Evolutionary conservation across 1,284 basidiomycete genomes (phyloP).

Genomic region (Tilletia horrida): DNA sequence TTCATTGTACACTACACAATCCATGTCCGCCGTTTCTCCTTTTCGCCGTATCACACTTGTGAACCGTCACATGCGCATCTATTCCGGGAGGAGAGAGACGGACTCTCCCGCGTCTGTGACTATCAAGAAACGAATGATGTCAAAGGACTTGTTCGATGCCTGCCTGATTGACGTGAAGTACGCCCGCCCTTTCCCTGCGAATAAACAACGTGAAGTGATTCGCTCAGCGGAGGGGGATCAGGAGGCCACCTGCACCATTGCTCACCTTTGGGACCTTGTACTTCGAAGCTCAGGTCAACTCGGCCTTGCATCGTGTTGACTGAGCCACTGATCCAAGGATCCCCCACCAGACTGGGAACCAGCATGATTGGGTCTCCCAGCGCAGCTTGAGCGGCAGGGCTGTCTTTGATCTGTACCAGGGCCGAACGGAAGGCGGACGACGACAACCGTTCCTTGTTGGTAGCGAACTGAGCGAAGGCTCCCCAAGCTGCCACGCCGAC

Average conservation of each 20-base stretch:
- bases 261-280: slow-evolving; percentile 28
- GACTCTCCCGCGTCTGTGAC: slow-evolving; percentile 30
- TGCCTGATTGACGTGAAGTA: slow-evolving; percentile 45
- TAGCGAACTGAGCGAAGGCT: slow-evolving; percentile 36
- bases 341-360: slow-evolving; percentile 23
- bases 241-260: not conserved
- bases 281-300: slow-evolving; percentile 40
- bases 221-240: not conserved
- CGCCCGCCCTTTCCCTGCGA: slow-evolving; percentile 28
- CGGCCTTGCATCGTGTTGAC: slow-evolving; percentile 47
- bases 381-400: slow-evolving; percentile 23
- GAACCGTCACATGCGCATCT: too few relatives aligned
- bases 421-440: slow-evolving; percentile 38
- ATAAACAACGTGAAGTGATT: not conserved
- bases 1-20: too few relatives aligned
- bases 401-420: slow-evolving; percentile 32
- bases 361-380: slow-evolving; percentile 27
- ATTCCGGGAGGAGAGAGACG: slow-evolving; percentile 24
- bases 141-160: slow-evolving; percentile 31
- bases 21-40: too few relatives aligned
- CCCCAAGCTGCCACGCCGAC: slow-evolving; percentile 30
- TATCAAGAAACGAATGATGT: slow-evolving; percentile 42
- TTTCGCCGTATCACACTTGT: too few relatives aligned
- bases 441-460: slow-evolving; percentile 45
- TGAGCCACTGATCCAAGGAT: slow-evolving; percentile 32